Base-by-base conservation (phyloP, 179 eudicot genomes). In the Carnegiea gigantea region DNA sequence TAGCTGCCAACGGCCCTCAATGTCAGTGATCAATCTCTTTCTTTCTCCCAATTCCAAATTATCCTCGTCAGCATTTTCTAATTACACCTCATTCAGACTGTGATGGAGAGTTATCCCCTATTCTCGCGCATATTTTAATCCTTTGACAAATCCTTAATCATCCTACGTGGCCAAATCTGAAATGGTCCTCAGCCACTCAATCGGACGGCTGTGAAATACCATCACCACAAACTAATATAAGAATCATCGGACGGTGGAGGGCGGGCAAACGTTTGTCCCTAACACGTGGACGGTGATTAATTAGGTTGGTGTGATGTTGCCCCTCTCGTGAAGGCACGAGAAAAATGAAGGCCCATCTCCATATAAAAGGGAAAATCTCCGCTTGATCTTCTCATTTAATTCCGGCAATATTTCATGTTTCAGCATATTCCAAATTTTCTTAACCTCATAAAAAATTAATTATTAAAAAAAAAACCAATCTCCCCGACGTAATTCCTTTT, bases 261-360 rank as follows among this genome's bases (percentile, higher is more conserved):
- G 75, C 11, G 33, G 77, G 44, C 54, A n/a, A 12, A 12, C 4
- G 17, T 67, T 65, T 78, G 6, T 9, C 49, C 90, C 90, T 84
- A 80, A 84, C 91, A 89, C 91, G 88, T 87, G 88, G 65, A 83
- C 77, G 80, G 68, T 79, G 84, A 87, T 59, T 74, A 78, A 68
- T 44, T 1, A 26, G 44, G n/a, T 21, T 68, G 65, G 78, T 82
- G 2, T 40, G 26, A 68, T 17, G 51, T 80, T 81, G 9, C 62
- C 21, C 4, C 8, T 62, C 81, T 51, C 84, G 83, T 88, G 84
- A 80, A 20, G 9, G 59, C 40, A 13, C 40, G 13, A 48, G 77
- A 60, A 62, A 71, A 51, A 26, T 73, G 73, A 6, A n/a, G 68
- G 20, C 54, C 67, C 59, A 33, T 51, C 59, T 12, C 51, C 73